Conservation (phyloP, 805 yeast genomes). For the Wickerhamiella bombiphila region DNA sequence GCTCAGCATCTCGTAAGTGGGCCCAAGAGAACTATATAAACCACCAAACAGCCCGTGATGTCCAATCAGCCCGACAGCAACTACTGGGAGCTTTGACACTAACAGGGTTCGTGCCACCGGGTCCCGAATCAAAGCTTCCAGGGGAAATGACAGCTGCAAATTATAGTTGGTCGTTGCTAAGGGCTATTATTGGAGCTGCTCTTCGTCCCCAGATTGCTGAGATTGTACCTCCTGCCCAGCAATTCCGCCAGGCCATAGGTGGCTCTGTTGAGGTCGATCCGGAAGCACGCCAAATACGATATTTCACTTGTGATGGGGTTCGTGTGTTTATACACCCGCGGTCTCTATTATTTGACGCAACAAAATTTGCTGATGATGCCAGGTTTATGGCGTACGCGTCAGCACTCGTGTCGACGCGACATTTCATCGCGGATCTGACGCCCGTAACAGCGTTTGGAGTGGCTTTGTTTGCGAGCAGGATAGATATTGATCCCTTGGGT, state of each 20-base stretch:
- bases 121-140: conserved; percentile 25
- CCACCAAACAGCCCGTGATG: conserved; percentile 49
- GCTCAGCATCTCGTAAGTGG: conserved; percentile 19
- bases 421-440: conserved; percentile 60
- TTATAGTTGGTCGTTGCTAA: conserved; percentile 26
- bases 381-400: conserved; percentile 51
- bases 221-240: conserved; percentile 70
- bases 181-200: conserved; percentile 64
- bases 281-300: conserved; percentile 56
- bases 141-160: conserved; percentile 4
- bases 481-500: conserved; percentile 44
- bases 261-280: conserved; percentile 84
- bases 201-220: conserved; percentile 72
- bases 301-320: conserved; percentile 56
- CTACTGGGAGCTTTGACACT: conserved; percentile 58
- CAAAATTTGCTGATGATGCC: conserved; percentile 24
- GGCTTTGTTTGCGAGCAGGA: conserved; percentile 64
- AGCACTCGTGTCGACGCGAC: conserved; percentile 43
- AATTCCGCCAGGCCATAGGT: conserved; percentile 47
- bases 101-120: conserved; percentile 56
- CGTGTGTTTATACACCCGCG: conserved; percentile 81
- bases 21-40: conserved; percentile 49
- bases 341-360: conserved; percentile 49
- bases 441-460: conserved; percentile 63
- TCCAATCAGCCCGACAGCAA: conserved; percentile 55